These are phyloP conservation scores for Penicillium goetzii DNA, from an alignment of 495 filamentous ascomycete species.

Conservation along the genomic window DNA sequence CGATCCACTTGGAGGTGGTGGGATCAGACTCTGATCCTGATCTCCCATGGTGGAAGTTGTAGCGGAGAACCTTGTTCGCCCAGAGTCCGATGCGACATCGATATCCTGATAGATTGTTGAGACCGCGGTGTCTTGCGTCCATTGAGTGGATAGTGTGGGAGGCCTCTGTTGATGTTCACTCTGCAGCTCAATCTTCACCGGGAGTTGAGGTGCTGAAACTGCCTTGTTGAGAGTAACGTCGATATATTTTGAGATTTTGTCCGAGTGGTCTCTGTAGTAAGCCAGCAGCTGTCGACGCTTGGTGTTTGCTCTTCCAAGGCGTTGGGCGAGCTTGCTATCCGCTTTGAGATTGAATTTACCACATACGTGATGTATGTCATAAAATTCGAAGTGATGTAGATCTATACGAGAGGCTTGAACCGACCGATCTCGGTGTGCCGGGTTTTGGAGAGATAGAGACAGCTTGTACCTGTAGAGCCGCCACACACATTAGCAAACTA, in stretches of 20 bases:
- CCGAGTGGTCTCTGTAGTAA: background rate
- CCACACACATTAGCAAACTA: background rate
- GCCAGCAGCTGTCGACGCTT: background rate
- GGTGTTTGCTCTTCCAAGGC: background rate
- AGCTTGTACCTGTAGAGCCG: background rate
- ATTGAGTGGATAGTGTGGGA: conserved; percentile 1
- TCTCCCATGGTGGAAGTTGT: background rate
- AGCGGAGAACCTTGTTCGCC: background rate
- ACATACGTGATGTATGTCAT: background rate
- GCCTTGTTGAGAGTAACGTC: background rate
- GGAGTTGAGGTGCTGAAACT: background rate
- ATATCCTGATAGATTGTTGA: background rate
- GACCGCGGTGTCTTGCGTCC: background rate
- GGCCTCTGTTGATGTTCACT: background rate
- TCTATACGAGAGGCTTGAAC: background rate
- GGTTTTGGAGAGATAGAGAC: background rate
- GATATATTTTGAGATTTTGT: background rate
- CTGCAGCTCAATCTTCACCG: background rate
- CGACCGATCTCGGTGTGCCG: background rate
- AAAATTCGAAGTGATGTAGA: background rate
- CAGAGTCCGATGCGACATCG: background rate
- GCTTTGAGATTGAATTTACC: background rate
- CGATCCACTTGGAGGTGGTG: background rate
- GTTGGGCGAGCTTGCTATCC: background rate
- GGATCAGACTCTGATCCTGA: background rate